Conservation (phyloP, 1,139 yeast species). For the Pichia norvegensis region DNA sequence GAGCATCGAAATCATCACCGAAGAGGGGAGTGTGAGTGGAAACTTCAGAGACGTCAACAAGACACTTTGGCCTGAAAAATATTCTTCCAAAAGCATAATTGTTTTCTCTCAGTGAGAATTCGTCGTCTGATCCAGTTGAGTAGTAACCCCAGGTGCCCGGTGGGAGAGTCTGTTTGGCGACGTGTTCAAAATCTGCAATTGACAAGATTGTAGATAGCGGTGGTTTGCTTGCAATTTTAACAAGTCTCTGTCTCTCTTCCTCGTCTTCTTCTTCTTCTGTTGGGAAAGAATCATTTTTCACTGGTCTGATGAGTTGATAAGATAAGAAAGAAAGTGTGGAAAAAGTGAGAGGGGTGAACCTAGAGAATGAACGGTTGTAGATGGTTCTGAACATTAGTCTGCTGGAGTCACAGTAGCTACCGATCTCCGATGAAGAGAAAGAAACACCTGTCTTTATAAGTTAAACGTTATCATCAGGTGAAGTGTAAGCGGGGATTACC, state of each 20-base stretch:
- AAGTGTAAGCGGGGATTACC: background rate
- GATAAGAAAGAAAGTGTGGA: background rate
- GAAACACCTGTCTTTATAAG: no score
- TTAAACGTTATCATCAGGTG: no score
- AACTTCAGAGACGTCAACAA: conserved; percentile 35
- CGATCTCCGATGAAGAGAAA: no score
- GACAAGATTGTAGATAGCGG: conserved; percentile 29
- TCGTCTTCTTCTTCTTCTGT: conserved; percentile 21
- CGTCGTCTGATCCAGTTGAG: conserved; percentile 34
- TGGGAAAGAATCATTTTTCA: background rate
- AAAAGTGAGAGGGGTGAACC: background rate
- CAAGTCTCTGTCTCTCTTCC: conserved; percentile 21
- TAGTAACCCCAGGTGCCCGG: conserved; percentile 31
- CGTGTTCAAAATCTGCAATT: conserved; percentile 31
- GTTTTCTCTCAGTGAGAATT: conserved; percentile 32
- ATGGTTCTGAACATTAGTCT: no score
- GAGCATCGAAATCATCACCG: conserved; percentile 38
- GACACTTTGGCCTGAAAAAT: conserved; percentile 39
- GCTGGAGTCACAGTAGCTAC: no score
- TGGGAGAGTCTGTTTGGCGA: conserved; percentile 30
- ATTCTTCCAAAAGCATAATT: conserved; percentile 33
- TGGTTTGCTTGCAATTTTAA: conserved; percentile 27
- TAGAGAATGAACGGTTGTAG: no score
- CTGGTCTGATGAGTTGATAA: background rate
- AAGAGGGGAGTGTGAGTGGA: conserved; percentile 36